phyloP scores from a whole-genome alignment of 768 basidiomycete genomes.

The Tricholoma bakamatsutake region DNA sequence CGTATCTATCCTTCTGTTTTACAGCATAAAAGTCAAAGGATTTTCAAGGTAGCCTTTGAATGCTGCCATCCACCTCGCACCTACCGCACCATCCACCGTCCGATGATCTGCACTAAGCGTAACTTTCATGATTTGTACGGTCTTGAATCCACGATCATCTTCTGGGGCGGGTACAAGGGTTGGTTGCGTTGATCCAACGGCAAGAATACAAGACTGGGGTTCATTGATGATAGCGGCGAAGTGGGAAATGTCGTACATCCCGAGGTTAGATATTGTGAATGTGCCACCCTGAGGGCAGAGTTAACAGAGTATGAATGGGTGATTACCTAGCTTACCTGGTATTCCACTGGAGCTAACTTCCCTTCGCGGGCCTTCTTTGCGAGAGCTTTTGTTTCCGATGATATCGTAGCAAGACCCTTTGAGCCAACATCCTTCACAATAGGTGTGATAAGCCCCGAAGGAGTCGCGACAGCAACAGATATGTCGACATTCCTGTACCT shows the following conservation, averaged over 20 bases:
- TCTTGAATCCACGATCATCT: slow-evolving; percentile 94
- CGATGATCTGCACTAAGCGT: slow-evolving; percentile 95
- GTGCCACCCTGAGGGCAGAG: slow-evolving; percentile 69
- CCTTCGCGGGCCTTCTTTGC: slow-evolving; percentile 97
- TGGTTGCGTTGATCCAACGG: slow-evolving; percentile 84
- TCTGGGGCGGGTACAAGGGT: slow-evolving; percentile 83
- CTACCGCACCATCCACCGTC: slow-evolving; percentile 94
- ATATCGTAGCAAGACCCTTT: slow-evolving; percentile 91
- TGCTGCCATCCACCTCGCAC: slow-evolving; percentile 85
- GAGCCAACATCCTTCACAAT: slow-evolving; percentile 91
- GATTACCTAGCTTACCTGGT: slow-evolving; percentile 59
- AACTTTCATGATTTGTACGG: slow-evolving; percentile 87
- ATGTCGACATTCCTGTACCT: slow-evolving; percentile 98
- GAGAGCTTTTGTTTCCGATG: slow-evolving; percentile 84
- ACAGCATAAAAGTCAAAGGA: slow-evolving; percentile 95
- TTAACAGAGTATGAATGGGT: neutral
- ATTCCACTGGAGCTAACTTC: slow-evolving; percentile 91
- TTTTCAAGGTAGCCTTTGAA: slow-evolving; percentile 98
- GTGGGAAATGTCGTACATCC: slow-evolving; percentile 93
- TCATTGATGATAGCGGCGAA: slow-evolving; percentile 99
- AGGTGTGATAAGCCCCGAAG: slow-evolving; percentile 93
- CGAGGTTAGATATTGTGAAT: slow-evolving; percentile 98
- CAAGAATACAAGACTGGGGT: slow-evolving; percentile 96
- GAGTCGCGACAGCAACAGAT: slow-evolving; percentile 94
- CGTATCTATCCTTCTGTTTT: slow-evolving; percentile 17